Evolutionary conservation across 176 grass and related monocot species (phyloP), one percentile per base, ranked within the genome.

Genomic region (Microstegium vimineum): DNA sequence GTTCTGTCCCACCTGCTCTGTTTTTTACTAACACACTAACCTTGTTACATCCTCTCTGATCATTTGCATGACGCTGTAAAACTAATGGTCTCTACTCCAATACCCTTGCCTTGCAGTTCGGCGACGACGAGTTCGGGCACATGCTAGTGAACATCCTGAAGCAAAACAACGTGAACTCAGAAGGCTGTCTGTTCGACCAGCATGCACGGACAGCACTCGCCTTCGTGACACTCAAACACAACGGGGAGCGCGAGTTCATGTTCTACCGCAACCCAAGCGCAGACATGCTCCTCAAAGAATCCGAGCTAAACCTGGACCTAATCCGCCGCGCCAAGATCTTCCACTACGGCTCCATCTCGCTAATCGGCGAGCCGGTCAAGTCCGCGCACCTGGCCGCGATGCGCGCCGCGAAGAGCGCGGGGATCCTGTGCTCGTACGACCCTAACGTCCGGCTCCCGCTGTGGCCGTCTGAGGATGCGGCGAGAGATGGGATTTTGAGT

Each of bases 231-330:
- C 79, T 98, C 22, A 94, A 93, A 62, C 42, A 41, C 1, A 86
- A 89, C 28, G 95, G 94, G 17, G 94, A 97, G 82, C 84, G 94
- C 8, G 94, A 97, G 91, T 97, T 97, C 82, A 97, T 97, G 94
- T 97, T 97, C 91, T 97, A 97, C 85, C 87, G 94, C 54, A 97
- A 97, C 87, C 94, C 94, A 0, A 86, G 82, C 16, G 94, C 94
- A 1, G 94, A 97, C 80, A 97, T 97, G 94, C 91, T 97, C 2
- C 94, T 97, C 0, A 89, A 86, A 0, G 92, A 94, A 32, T 77
- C 81, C 0, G 95, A 98, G 88, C 90, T 98, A 25, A 89, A 98
- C 84, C 34, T 98, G 1, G 84, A 71, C 79, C 84, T 98, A 1
- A 93, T 98, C 69, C 90, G 88, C 20, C 63, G 81, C 31, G 86